Evolutionary conservation across 345 rosid genomes (phyloP), one percentile per base, ranked within the genome.

Genomic region (Populus tremula): DNA sequence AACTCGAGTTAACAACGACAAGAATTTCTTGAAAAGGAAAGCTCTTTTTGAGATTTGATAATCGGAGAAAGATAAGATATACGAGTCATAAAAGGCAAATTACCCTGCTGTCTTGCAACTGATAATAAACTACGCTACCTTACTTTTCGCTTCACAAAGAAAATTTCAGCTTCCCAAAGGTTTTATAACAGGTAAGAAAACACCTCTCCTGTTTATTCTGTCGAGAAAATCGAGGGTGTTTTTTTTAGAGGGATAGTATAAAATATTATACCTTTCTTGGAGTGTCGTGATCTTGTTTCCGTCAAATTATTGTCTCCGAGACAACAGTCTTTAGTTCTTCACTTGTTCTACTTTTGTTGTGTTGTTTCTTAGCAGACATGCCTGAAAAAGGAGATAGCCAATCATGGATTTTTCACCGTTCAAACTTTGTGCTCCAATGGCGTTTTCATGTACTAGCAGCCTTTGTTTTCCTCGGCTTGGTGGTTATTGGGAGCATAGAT

Each of bases 401-500:
- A 21, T 56, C 63, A 1, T 56, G 29, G 29, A 11, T 56, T n/a
- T 8, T 56, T 53, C 43, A 81, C 71, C 81, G 85, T 11, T 84
- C 91, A 18, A 84, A 79, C 12, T 90, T 81, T 35, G 23, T 88
- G 43, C 86, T 85, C 81, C 94, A 89, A 82, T 90, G 94, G 93
- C 87, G 98, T 54, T 86, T 96, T 69, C 88, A 91, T 70, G 81
- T 89, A 21, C 83, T 93, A 7, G 85, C 91, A 11, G 87, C 90
- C 76, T 79, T 96, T 4, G 91, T 89, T 45, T 89, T 90, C 65
- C 76, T 87, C 50, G 87, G 85, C 16, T 81, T 90, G 94, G 78
- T 91, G 73, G 87, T 81, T 27, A 82, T 90, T 54, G 92, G 94
- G 96, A 90, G 90, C 88, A 78, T 92, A 5, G 99, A 96, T 69